A percentile compares a stretch with the other conserved stretches of the same genome.
Evolutionary conservation across 2,329 filamentous ascomycete species (phyloP).

Genomic region (Penicillium sp.): DNA sequence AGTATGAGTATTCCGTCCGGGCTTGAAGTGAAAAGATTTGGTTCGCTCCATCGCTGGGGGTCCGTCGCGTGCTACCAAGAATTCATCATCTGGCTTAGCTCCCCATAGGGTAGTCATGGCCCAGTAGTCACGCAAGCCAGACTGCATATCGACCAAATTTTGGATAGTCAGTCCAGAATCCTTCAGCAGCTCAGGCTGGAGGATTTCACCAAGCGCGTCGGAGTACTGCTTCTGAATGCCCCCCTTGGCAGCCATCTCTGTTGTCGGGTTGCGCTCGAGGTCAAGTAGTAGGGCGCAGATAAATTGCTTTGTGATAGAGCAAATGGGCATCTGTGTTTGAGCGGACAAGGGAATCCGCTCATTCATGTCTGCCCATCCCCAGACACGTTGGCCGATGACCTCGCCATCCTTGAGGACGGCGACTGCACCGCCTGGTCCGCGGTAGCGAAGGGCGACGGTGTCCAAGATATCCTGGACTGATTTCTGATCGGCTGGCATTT

Average conservation of each 20-base stretch:
- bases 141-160: conserved; percentile 41
- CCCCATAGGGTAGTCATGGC: conserved; percentile 44
- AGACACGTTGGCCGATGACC: conserved; percentile 36
- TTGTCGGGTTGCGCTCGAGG: conserved; percentile 32
- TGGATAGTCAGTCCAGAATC: conserved; percentile 33
- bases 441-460: conserved; percentile 19
- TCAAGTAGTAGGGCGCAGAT: conserved; percentile 37
- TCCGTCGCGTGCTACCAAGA: conserved; percentile 33
- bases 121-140: conserved; percentile 46
- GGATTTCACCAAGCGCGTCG: conserved; percentile 22
- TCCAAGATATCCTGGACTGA: conserved; percentile 16
- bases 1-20: conserved; percentile 43
- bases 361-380: conserved; percentile 45
- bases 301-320: conserved; percentile 48
- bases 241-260: conserved; percentile 24
- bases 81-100: conserved; percentile 37
- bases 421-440: conserved; percentile 42
- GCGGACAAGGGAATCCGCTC: conserved; percentile 33
- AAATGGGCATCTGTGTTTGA: conserved; percentile 42
- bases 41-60: conserved; percentile 30
- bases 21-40: conserved; percentile 40
- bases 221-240: conserved; percentile 31
- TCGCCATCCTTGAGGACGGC: conserved; percentile 44
- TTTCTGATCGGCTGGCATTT: conserved; percentile 9
- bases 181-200: conserved; percentile 22